Evolutionary conservation across 1,139 yeast species (phyloP).

Genomic region (Geotrichum phurueaensis): DNA sequence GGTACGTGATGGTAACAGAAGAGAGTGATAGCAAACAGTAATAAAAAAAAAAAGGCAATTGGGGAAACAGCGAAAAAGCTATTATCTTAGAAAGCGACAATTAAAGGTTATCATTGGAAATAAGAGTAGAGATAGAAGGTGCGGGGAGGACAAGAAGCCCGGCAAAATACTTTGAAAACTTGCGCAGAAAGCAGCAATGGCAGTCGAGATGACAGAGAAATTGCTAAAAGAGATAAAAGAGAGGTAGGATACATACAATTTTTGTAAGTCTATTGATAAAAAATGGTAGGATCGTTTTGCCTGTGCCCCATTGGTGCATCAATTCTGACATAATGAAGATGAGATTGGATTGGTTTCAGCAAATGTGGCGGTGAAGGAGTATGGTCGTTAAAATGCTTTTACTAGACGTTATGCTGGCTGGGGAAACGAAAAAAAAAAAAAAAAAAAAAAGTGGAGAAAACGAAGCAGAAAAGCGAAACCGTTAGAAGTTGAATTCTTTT

Average conservation of each 20-base stretch:
- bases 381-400: neutral
- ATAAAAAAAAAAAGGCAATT: too few species aligned
- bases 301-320: neutral
- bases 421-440: neutral
- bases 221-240: too few species aligned
- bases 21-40: too few species aligned
- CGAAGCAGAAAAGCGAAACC: neutral
- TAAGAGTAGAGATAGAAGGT: neutral
- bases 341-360: neutral
- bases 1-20: too few species aligned
- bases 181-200: neutral
- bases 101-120: neutral
- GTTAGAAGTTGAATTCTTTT: neutral
- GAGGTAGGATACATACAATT: slow-evolving; percentile 14
- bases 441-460: neutral
- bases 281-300: slow-evolving; percentile 13
- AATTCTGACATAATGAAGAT: slow-evolving; percentile 1
- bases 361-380: neutral
- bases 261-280: slow-evolving; percentile 15
- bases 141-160: neutral
- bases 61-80: too few species aligned
- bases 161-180: neutral
- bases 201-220: neutral
- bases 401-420: neutral
- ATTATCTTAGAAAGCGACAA: too few species aligned